Percentiles rank a stretch among this genome's conserved stretches.
Evolutionary conservation across 257 asterid genomes (phyloP).

Genomic region (Ilex aquifolium): DNA sequence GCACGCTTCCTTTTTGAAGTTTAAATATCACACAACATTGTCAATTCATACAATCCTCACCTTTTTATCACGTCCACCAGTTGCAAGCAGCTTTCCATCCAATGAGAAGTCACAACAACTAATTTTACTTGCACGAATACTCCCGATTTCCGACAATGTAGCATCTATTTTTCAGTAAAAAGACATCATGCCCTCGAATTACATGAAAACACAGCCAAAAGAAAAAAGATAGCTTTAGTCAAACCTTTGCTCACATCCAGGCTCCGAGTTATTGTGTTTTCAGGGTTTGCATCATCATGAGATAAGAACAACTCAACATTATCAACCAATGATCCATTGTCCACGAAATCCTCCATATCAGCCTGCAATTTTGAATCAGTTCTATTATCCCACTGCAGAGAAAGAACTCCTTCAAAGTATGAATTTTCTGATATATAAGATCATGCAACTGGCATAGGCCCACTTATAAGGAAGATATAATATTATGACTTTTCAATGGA

Average conservation of each 20-base stretch:
- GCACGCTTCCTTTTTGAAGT: too few relatives aligned
- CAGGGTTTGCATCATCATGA: constrained; percentile 12
- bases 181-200: not conserved
- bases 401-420: not conserved
- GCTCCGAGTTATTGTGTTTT: constrained; percentile 5
- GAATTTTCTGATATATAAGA: not conserved
- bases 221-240: not conserved
- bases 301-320: constrained; percentile 18
- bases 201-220: constrained; percentile 1
- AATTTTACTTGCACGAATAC: constrained; percentile 13
- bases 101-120: constrained; percentile 23
- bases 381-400: constrained; percentile 1
- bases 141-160: constrained; percentile 18
- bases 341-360: constrained; percentile 11
- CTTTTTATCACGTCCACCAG: constrained; percentile 19
- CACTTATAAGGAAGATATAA: too few relatives aligned
- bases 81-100: constrained; percentile 31
- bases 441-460: too few relatives aligned
- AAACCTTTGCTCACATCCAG: constrained; percentile 20
- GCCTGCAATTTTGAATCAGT: constrained; percentile 15
- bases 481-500: too few relatives aligned
- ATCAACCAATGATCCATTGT: constrained; percentile 15
- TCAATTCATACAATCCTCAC: constrained; percentile 10
- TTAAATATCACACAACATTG: not conserved
- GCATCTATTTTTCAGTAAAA: constrained; percentile 10